Evolutionary conservation across 1,139 yeast genomes (phyloP), one percentile per base, ranked within the genome.

Genomic region (Saccharomycopsis phalli): DNA sequence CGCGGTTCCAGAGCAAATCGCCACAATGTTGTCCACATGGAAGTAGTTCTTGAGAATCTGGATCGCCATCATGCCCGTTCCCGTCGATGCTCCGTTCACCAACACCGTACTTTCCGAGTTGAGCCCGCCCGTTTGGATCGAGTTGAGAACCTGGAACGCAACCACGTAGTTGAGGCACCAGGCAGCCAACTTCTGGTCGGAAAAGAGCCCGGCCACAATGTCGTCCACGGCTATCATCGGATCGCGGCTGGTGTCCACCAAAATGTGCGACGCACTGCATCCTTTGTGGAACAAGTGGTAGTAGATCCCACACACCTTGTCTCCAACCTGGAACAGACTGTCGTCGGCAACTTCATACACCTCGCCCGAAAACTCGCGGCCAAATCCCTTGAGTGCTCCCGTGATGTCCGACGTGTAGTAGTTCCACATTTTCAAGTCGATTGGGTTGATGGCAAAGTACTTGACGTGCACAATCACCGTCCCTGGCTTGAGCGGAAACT

Each of bases 1-100:
- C 6, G 66, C 63, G 21, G 59, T 52, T 10, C 59, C 61, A 5
- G 67, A 59, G 11, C 63, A 58, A 8, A 60, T 64, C 2, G 66
- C 71, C 1, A 71, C 71, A 8, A 77, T 62, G 40, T 68, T 66
- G 31, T 56, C 56, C 3, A 72, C 68, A 3, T 67, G 60, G 47
- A 65, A 69, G 44, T 62, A 56, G 14, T 62, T 54, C 49, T 71
- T 76, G 18, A 77, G 69, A 18, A 81, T 52, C 53, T 79, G 86
- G 22, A 76, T 63, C 2, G 71, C 68, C 59, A 65, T 69, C 46
- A 74, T 58, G 2, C 91, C 94, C 4, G 81, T 81, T n/a, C 79
- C 65, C 1, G 93, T 74, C 3, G 83, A 74, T 11, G 81, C 91
- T 33, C 94, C 94, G 45, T 81, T 64, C 31, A 83, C 64, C 37